Percentiles rank a stretch among this genome's conserved stretches.
phyloP scores from a whole-genome alignment of 306 rosid genomes.

The Prunus salicina region DNA sequence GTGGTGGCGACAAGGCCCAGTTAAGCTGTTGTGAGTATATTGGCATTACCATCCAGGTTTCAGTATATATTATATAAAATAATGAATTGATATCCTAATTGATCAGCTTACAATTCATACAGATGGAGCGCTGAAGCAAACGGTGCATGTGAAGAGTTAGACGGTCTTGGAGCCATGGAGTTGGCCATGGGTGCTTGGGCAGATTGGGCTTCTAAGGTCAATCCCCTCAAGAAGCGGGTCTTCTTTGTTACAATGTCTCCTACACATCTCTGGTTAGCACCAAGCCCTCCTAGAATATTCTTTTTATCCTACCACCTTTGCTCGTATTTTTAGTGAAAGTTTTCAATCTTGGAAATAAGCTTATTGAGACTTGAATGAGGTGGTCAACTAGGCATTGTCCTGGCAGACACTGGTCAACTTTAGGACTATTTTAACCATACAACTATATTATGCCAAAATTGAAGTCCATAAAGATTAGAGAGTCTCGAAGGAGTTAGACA shows the following conservation, averaged over 20 bases:
- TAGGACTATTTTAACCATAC: neutral
- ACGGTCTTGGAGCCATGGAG: conserved; percentile 76
- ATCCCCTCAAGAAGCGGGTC: conserved; percentile 60
- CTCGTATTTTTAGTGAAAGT: neutral
- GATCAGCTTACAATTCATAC: conserved; percentile 24
- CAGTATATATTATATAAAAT: neutral
- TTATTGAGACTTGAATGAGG: neutral
- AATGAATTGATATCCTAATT: conserved; percentile 10
- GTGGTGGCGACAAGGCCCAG: conserved; percentile 99
- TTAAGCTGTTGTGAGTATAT: conserved; percentile 78
- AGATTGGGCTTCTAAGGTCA: conserved; percentile 75
- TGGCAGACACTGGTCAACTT: neutral
- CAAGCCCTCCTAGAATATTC: neutral
- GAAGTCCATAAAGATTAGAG: neutral
- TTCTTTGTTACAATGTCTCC: conserved; percentile 95
- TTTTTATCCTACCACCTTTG: neutral
- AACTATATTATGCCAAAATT: neutral
- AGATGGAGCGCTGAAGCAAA: conserved; percentile 78
- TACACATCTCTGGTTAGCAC: conserved; percentile 85
- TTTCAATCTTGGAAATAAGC: neutral
- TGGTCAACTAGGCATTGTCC: too few species aligned
- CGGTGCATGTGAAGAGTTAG: conserved; percentile 73
- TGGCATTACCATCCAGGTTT: conserved; percentile 3
- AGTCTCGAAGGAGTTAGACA: neutral
- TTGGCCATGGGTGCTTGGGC: conserved; percentile 98